Evolutionary conservation across 352 stramenopile species (phyloP).

Genomic region (Hyaloperonospora brassicae): DNA sequence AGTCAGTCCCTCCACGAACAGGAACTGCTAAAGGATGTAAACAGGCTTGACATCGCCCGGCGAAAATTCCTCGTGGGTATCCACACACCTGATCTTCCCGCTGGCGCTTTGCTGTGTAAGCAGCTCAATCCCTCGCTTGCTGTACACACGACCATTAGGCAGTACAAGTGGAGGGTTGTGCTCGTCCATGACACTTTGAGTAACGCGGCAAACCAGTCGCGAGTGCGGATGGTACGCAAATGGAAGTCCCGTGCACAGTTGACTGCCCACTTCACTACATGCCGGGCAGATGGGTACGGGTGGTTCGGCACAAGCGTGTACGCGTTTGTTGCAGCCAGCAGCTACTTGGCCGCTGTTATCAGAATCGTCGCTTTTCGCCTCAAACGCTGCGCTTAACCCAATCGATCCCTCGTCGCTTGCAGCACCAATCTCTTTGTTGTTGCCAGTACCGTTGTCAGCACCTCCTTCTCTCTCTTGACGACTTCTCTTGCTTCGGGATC

Average conservation of each 20-base stretch:
- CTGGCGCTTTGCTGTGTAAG: constrained; percentile 37
- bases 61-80: constrained; percentile 63
- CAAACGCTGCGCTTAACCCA: constrained; percentile 21
- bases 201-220: constrained; percentile 71
- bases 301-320: constrained; percentile 18
- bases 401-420: constrained; percentile 25
- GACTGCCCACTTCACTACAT: constrained; percentile 64
- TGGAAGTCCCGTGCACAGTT: constrained; percentile 45
- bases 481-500: constrained; percentile 13
- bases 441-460: constrained; percentile 2
- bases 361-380: constrained; percentile 27
- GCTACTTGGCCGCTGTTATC: constrained; percentile 6
- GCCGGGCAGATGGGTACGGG: constrained; percentile 56
- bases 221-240: constrained; percentile 82
- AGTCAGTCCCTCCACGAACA: neutral
- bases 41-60: constrained; percentile 57
- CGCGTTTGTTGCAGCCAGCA: constrained; percentile 23
- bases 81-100: constrained; percentile 62
- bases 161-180: constrained; percentile 75
- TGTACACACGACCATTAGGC: constrained; percentile 81
- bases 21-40: constrained; percentile 53
- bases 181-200: constrained; percentile 75
- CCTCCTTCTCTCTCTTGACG: constrained; percentile 21
- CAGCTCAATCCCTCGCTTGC: constrained; percentile 57
- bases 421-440: constrained; percentile 12